These are phyloP conservation scores for Cronartium quercuum DNA, from an alignment of 1,284 basidiomycete genomes.

Conservation along the genomic window DNA sequence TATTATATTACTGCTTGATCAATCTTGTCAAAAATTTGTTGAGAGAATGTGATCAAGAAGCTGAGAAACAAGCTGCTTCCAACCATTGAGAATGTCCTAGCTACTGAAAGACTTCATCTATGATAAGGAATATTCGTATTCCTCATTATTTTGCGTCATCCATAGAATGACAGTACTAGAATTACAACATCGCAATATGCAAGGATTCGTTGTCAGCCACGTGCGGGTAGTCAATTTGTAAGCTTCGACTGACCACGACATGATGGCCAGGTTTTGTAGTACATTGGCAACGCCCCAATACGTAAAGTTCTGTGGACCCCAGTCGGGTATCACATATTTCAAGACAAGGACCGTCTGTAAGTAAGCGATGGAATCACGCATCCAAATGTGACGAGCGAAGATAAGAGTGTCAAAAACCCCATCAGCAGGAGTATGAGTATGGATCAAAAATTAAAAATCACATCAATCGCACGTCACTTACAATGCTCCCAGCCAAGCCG, in stretches of 20 bases:
- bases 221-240: background rate
- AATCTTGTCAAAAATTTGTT: background rate
- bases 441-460: background rate
- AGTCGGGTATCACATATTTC: slow-evolving; percentile 76
- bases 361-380: background rate
- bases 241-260: slow-evolving; percentile 56
- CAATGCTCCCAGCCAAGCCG: slow-evolving; percentile 84
- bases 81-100: too few species aligned
- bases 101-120: background rate
- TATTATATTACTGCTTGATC: background rate
- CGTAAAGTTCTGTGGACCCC: slow-evolving; percentile 64
- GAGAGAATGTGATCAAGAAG: too few species aligned
- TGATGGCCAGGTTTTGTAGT: slow-evolving; percentile 80
- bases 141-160: slow-evolving; percentile 33
- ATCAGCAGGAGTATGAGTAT: background rate
- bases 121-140: slow-evolving; percentile 21
- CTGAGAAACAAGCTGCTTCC: too few species aligned
- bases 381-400: background rate
- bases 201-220: too few species aligned
- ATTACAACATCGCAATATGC: background rate
- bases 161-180: slow-evolving; percentile 27
- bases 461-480: slow-evolving; percentile 53
- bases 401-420: background rate
- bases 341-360: slow-evolving; percentile 75
- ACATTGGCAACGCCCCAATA: slow-evolving; percentile 95